phyloP scores from a whole-genome alignment of 768 basidiomycete species.

The Leccinum rimulosum region DNA sequence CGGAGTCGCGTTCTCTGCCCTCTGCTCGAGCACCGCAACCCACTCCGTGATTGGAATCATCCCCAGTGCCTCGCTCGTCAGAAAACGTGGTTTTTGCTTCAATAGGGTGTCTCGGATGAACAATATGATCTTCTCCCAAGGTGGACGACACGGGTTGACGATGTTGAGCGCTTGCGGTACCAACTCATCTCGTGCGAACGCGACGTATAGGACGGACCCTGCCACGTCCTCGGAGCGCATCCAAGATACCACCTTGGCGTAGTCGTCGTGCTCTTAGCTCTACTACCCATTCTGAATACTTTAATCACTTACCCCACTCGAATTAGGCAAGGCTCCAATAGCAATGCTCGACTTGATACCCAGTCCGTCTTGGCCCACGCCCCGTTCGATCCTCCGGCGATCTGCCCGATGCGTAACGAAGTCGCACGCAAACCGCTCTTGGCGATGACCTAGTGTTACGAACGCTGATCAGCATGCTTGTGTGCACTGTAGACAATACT shows the following conservation, averaged over 20 bases:
- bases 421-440: conserved; percentile 25
- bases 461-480: neutral
- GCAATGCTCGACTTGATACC: conserved; percentile 34
- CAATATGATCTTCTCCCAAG: conserved; percentile 30
- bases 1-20: conserved; percentile 13
- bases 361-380: conserved; percentile 36
- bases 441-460: conserved; percentile 19
- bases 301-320: conserved; percentile 31
- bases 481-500: conserved; percentile 9
- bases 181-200: conserved; percentile 16
- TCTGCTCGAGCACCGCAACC: conserved; percentile 27
- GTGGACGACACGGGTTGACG: conserved; percentile 36
- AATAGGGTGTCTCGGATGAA: conserved; percentile 19
- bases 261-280: neutral
- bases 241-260: conserved; percentile 33
- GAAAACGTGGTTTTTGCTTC: conserved; percentile 8
- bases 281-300: neutral
- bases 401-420: conserved; percentile 34
- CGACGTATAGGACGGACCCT: conserved; percentile 32
- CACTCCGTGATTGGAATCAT: conserved; percentile 30
- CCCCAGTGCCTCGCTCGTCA: conserved; percentile 11
- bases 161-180: conserved; percentile 32
- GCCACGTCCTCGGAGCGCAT: conserved; percentile 37
- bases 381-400: conserved; percentile 33
- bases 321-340: conserved; percentile 30